Evolutionary conservation across 2,329 filamentous ascomycete genomes (phyloP).

Genomic region (Penicillium freii): DNA sequence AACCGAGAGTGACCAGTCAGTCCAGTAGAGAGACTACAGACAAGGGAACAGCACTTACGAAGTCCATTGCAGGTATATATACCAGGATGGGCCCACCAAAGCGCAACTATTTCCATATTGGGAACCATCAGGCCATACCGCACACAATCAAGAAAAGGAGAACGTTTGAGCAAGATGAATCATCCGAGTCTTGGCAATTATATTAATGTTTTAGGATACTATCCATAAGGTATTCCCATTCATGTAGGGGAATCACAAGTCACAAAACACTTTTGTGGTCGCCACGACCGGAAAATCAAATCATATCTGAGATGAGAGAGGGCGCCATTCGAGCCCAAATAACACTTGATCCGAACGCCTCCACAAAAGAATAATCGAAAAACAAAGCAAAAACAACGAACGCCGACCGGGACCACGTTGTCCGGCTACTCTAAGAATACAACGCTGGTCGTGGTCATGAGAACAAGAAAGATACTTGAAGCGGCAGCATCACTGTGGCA

Average conservation of each 20-base stretch:
- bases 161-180: constrained; percentile 6
- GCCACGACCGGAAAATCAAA: constrained; percentile 20
- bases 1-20: not conserved
- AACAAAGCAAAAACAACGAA: not conserved
- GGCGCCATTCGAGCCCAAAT: constrained; percentile 3
- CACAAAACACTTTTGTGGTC: constrained; percentile 26
- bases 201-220: constrained; percentile 23
- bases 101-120: not conserved
- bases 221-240: constrained; percentile 11
- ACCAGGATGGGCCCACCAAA: not conserved
- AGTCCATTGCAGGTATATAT: not conserved
- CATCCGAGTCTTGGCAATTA: constrained; percentile 24
- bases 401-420: constrained; percentile 12
- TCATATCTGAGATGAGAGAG: constrained; percentile 19
- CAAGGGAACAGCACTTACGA: not conserved
- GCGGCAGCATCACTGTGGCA: not conserved
- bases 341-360: constrained; percentile 9
- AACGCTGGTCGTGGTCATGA: constrained; percentile 22
- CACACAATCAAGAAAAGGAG: not conserved
- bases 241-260: constrained; percentile 14
- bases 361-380: not conserved
- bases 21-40: not conserved
- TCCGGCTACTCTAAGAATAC: constrained; percentile 16
- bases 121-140: not conserved
- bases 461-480: not conserved